These are phyloP conservation scores for Cenchrus purpureus DNA, from an alignment of 176 grass and related monocot genomes.

Conservation along the genomic window DNA sequence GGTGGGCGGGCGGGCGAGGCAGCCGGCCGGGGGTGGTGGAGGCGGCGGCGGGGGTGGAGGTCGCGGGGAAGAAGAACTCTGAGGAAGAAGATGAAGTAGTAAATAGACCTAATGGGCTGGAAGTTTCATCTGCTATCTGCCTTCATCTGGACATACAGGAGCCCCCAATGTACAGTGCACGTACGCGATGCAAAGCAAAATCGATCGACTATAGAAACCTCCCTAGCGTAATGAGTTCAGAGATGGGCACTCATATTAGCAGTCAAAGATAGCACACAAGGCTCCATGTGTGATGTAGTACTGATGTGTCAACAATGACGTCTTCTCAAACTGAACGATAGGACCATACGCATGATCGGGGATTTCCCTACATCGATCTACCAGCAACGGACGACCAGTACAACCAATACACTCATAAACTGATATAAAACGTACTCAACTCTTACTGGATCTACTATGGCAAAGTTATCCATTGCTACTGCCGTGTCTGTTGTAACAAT, in stretches of 20 bases:
- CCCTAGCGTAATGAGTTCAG: not conserved
- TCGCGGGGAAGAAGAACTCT: too few relatives aligned
- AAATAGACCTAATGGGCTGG: too few relatives aligned
- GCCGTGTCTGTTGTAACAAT: constrained; percentile 8
- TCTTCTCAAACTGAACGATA: not conserved
- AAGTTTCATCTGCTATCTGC: too few relatives aligned
- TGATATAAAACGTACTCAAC: not conserved
- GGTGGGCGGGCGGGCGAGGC: too few relatives aligned
- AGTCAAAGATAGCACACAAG: not conserved
- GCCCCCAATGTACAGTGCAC: too few relatives aligned
- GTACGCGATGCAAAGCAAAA: not conserved
- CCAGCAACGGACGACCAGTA: not conserved
- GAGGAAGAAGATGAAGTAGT: too few relatives aligned
- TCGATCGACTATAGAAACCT: not conserved
- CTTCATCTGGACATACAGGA: too few relatives aligned
- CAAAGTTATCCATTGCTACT: not conserved
- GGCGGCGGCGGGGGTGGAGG: too few relatives aligned
- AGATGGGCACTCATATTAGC: not conserved
- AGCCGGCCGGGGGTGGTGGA: too few relatives aligned
- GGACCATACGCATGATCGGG: not conserved
- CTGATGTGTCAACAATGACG: not conserved
- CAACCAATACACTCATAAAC: not conserved
- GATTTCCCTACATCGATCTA: not conserved
- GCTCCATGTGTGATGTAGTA: not conserved
- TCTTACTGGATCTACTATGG: not conserved